phyloP scores from a whole-genome alignment of 345 rosid species.

The Xanthoceras sorbifolium region DNA sequence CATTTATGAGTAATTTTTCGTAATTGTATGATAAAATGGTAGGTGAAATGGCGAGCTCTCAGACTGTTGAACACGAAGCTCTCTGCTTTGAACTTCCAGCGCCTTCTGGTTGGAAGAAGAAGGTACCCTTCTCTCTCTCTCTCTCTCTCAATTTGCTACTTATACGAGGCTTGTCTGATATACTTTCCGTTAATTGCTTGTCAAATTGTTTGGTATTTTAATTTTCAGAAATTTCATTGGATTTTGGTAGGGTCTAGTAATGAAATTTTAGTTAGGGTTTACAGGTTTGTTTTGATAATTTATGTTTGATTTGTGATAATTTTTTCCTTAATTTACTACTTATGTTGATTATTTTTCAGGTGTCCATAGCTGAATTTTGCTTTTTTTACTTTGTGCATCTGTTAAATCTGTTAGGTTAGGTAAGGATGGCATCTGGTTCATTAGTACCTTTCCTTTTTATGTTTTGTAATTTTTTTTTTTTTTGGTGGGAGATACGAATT shows the following conservation, averaged over 20 bases:
- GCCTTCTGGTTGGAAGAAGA: conserved; percentile 44
- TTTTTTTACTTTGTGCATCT: neutral
- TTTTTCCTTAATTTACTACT: neutral
- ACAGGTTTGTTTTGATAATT: neutral
- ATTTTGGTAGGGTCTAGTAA: neutral
- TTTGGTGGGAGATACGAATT: neutral
- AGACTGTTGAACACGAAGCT: conserved; percentile 12
- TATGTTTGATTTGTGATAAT: neutral
- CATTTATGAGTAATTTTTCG: neutral
- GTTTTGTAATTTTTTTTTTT: neutral
- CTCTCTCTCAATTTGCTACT: neutral
- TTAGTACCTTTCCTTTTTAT: neutral
- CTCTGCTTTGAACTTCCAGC: conserved; percentile 32
- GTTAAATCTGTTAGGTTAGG: neutral
- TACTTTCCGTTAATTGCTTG: neutral
- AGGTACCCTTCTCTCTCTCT: conserved; percentile 15
- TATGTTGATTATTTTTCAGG: neutral
- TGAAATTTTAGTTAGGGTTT: conserved; percentile 2
- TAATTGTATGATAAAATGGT: conserved; percentile 12
- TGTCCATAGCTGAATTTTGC: no score
- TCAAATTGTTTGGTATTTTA: neutral
- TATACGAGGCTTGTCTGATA: neutral
- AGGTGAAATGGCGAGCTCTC: conserved; percentile 34
- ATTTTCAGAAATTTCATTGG: neutral
- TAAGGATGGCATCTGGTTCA: neutral